Evolutionary conservation across 768 basidiomycete species (phyloP), one percentile per base, ranked within the genome.

Genomic region (Phanerochaete sordida): DNA sequence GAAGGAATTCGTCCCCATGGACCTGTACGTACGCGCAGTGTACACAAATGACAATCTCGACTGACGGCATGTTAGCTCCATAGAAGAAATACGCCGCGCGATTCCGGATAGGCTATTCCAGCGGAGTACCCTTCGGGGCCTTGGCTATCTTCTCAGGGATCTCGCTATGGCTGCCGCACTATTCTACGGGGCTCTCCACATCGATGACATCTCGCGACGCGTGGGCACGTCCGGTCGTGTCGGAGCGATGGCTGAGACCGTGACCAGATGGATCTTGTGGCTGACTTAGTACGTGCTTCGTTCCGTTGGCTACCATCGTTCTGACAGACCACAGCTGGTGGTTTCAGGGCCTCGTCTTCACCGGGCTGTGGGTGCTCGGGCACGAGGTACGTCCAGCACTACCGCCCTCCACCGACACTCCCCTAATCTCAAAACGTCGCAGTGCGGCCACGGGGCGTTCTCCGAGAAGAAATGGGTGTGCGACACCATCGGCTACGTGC

Each of bases 361-460:
- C 67, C 21, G 67, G 67, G n/a, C 16, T 68, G 13, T 68, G 66
- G 75, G 68, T 58, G 16, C 61, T 68, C 26, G 67, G 67, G 7
- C 67, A 68, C 58, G 67, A 68, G 51, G 67, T 23, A 21, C 12
- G 58, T 43, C 6, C 27, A 26, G 2, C 7, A 5, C 26, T n/a
- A 33, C 4, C 12, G 19, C 7, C 4, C 15, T 46, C 3, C 23
- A 7, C 35, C 28, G n/a, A 6, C 15, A n/a, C 37, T 46, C 6
- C 15, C 8, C n/a, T 16, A 21, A 48, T n/a, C n/a, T 6, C 15
- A 43, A n/a, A 28, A 2, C 23, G 13, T 44, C 23, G 8, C 26
- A 68, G 66, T 64, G 66, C 39, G 67, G 67, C 13, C 67, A 68
- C 51, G 61, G 57, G 19, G 66, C 67, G 11, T 65, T 68, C 46